Evolutionary conservation across 306 rosid genomes (phyloP).

Genomic region (Hippophae rhamnoides): DNA sequence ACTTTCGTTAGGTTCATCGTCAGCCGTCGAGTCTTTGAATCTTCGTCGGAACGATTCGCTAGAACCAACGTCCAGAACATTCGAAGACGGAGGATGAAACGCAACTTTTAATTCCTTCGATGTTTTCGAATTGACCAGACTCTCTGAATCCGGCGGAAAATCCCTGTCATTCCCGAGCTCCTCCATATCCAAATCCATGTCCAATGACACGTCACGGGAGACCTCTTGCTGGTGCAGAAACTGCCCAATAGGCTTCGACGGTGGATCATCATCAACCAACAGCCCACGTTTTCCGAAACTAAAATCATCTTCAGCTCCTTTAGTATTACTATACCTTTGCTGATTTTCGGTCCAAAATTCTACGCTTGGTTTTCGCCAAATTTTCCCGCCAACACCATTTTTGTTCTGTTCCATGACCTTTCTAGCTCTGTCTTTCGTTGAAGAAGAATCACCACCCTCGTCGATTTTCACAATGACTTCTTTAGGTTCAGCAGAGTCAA

Average conservation of each 20-base stretch:
- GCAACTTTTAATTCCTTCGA: conserved; percentile 56
- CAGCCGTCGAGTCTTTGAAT: conserved; percentile 23
- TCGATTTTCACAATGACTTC: conserved; percentile 59
- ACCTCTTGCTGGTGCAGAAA: conserved; percentile 67
- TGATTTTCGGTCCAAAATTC: conserved; percentile 37
- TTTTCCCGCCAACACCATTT: conserved; percentile 1
- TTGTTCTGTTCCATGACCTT: not conserved
- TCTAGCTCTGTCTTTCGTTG: not conserved
- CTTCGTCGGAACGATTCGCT: conserved; percentile 43
- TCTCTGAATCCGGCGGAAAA: conserved; percentile 46
- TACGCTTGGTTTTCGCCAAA: conserved; percentile 54
- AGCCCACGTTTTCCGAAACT: conserved; percentile 40
- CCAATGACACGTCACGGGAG: conserved; percentile 59
- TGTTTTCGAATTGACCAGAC: conserved; percentile 22
- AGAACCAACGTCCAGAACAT: conserved; percentile 2
- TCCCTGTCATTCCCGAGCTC: conserved; percentile 42
- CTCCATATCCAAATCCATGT: conserved; percentile 94
- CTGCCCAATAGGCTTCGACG: conserved; percentile 60
- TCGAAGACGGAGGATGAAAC: conserved; percentile 33
- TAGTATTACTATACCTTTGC: not conserved
- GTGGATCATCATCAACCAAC: conserved; percentile 46
- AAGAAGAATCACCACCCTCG: conserved; percentile 18
- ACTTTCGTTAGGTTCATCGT: conserved; percentile 13
- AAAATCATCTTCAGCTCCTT: conserved; percentile 19
- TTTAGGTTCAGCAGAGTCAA: conserved; percentile 3